phyloP scores from a whole-genome alignment of 306 rosid genomes.

The Carpinus viminea region DNA sequence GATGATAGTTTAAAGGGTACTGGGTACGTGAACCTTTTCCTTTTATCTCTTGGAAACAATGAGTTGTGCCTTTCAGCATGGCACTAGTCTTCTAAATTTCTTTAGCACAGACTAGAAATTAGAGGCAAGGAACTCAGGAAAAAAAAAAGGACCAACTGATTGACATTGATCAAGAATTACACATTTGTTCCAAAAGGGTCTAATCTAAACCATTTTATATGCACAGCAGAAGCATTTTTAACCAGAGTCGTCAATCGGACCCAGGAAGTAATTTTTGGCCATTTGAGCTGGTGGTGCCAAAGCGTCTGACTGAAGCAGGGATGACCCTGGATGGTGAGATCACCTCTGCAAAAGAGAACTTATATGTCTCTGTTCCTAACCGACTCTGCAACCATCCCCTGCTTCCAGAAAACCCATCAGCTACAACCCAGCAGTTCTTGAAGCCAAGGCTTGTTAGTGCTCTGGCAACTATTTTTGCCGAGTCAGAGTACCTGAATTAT shows the following conservation, averaged over 20 bases:
- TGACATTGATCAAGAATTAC: conserved; percentile 21
- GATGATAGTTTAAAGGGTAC: too few species aligned
- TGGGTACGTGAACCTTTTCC: too few species aligned
- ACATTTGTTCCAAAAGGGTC: not conserved
- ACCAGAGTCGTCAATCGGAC: conserved; percentile 42
- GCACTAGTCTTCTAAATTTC: not conserved
- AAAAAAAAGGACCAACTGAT: not conserved
- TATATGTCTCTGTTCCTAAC: conserved; percentile 79
- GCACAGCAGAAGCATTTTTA: conserved; percentile 25
- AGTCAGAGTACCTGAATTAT: conserved; percentile 64
- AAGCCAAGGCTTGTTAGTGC: conserved; percentile 68
- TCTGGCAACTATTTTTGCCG: conserved; percentile 79
- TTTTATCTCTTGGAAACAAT: not conserved
- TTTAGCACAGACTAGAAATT: not conserved
- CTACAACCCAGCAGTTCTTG: conserved; percentile 66
- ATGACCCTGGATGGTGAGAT: conserved; percentile 82
- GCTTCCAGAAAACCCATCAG: conserved; percentile 87
- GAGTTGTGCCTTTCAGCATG: not conserved
- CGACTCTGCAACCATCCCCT: conserved; percentile 95
- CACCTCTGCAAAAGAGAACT: conserved; percentile 73
- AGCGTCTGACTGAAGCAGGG: conserved; percentile 52
- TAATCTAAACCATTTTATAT: conserved; percentile 18
- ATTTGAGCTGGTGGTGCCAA: conserved; percentile 59
- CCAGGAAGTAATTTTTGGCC: conserved; percentile 74
- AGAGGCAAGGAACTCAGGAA: not conserved